Evolutionary conservation across 2,329 filamentous ascomycete genomes (phyloP), one percentile per base, ranked within the genome.

Genomic region (Penicillium sp.): DNA sequence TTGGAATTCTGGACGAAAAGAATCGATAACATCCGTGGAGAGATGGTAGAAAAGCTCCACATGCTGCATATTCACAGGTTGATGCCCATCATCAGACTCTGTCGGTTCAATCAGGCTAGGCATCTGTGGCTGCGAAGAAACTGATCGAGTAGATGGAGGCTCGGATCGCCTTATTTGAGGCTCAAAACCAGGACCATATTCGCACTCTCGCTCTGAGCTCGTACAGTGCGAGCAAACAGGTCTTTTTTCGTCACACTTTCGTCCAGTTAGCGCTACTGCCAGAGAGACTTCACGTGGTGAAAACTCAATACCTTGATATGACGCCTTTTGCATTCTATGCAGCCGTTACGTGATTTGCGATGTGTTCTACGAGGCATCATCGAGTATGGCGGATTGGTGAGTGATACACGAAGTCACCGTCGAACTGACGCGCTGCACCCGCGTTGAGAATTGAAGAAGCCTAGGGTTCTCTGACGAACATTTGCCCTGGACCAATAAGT

Each of bases 141-240:
- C 37, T 18, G 16, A 7, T 24, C 37, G 37, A 23, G 10, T 42
- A 13, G 37, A 42, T 14, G 37, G 16, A 14, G n/a, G 37, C 13
- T 18, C 16, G 18, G 21, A n/a, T n/a, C 37, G 19, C 10, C n/a
- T 6, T 5, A 5, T 18, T 24, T 2, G 21, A 18, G 3, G 19
- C 21, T 13, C 10, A 24, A 24, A 10, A 14, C 10, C 13, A 19
- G 37, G 19, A 4, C 16, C 37, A 23, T 62, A 55, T 5, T 62
- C 54, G 37, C 60, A 66, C 2, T 26, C 37, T 7, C 63, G 60
- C 50, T 61, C 63, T 5, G 63, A 59, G 29, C 53, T 46, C 24
- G 40, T 56, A 54, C 71, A 74, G 44, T 73, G 69, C 28, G 67
- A 63, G 49, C 71, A 74, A 42, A 61, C 58, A 16, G 70, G 71